These are phyloP conservation scores for Pyrenochaeta sp. DNA, from an alignment of 2,329 filamentous ascomycete species.

Conservation along the genomic window DNA sequence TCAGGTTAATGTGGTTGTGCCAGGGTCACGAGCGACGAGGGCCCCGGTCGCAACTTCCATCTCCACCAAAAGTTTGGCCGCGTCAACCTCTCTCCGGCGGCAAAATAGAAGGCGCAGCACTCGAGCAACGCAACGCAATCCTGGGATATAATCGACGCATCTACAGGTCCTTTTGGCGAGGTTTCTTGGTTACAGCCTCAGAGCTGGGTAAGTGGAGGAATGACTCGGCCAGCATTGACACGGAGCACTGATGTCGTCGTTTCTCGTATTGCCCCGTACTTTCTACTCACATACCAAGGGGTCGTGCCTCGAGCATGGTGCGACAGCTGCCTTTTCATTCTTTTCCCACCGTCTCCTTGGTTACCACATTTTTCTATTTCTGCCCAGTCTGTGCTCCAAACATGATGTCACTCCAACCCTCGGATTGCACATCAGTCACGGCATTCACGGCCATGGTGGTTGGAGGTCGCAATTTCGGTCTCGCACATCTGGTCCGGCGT, in stretches of 20 bases:
- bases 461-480: slow-evolving; percentile 18
- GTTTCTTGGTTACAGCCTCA: not conserved
- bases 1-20: not conserved
- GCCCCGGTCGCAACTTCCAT: not conserved
- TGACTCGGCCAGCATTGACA: not conserved
- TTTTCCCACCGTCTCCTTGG: slow-evolving; percentile 18
- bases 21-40: not conserved
- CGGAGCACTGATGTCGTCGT: slow-evolving; percentile 3
- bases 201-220: not conserved
- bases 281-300: not conserved
- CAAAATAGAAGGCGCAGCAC: slow-evolving; percentile 1
- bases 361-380: slow-evolving; percentile 6
- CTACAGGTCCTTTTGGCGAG: not conserved
- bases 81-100: not conserved
- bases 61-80: not conserved
- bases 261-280: not conserved
- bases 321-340: slow-evolving; percentile 20
- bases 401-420: slow-evolving; percentile 32
- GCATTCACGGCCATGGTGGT: slow-evolving; percentile 6
- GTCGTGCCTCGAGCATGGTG: slow-evolving; percentile 19
- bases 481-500: slow-evolving; percentile 6
- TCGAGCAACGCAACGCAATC: slow-evolving; percentile 1
- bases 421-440: slow-evolving; percentile 6
- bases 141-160: not conserved
- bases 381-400: slow-evolving; percentile 18